These are phyloP conservation scores for Debaryomycetaceae sp. DNA, from an alignment of 1,139 yeast genomes.

Conservation along the genomic window DNA sequence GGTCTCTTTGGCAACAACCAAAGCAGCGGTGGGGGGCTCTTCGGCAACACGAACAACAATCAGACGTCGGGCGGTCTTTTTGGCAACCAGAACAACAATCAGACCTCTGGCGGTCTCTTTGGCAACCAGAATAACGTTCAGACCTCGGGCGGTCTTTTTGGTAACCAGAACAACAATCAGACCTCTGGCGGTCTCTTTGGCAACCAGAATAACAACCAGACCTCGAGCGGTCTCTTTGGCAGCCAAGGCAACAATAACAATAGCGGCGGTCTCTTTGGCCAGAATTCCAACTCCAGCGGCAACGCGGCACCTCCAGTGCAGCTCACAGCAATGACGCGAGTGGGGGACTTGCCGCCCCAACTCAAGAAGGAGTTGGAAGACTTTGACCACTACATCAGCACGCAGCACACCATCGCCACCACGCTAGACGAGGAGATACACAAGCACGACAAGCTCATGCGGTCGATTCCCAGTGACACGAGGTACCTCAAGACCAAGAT, in stretches of 20 bases:
- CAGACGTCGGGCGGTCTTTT: slow-evolving; percentile 25
- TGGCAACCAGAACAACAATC: slow-evolving; percentile 15
- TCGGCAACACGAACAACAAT: slow-evolving; percentile 8
- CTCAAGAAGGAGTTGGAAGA: slow-evolving; percentile 75
- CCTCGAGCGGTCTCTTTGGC: slow-evolving; percentile 10
- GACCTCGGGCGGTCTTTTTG: slow-evolving; percentile 22
- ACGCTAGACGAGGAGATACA: slow-evolving; percentile 62
- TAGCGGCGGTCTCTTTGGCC: slow-evolving; percentile 10
- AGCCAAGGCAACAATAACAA: slow-evolving; percentile 7
- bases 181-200: slow-evolving; percentile 35
- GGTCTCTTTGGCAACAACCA: slow-evolving; percentile 21
- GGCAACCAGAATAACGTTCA: slow-evolving; percentile 17
- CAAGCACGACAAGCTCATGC: slow-evolving; percentile 66
- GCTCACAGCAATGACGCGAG: slow-evolving; percentile 81
- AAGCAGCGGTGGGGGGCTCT: slow-evolving; percentile 13
- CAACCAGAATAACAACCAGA: slow-evolving; percentile 11
- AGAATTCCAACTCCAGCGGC: slow-evolving; percentile 8
- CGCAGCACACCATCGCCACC: slow-evolving; percentile 79
- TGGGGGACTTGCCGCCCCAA: slow-evolving; percentile 75
- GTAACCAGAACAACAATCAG: slow-evolving; percentile 11
- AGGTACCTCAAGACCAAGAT: slow-evolving; percentile 62
- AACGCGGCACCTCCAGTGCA: slow-evolving; percentile 35
- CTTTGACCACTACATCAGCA: slow-evolving; percentile 76
- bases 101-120: slow-evolving; percentile 16
- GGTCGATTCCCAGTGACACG: slow-evolving; percentile 82